A percentile compares a stretch with the other conserved stretches of the same genome.
Evolutionary conservation across 805 yeast genomes (phyloP).

Genomic region (Candida corydali): DNA sequence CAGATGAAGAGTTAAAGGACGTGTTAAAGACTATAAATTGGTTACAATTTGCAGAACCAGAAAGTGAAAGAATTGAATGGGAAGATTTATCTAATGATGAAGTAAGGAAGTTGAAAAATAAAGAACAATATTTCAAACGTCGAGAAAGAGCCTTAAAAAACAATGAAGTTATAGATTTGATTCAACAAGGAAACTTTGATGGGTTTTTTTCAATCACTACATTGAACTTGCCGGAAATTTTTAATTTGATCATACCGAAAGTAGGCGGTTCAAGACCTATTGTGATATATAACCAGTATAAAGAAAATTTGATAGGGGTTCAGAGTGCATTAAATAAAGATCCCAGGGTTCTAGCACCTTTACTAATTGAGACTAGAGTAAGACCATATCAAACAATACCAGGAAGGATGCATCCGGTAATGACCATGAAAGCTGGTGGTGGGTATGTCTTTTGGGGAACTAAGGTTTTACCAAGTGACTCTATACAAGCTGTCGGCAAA

Average conservation of each 20-base stretch:
- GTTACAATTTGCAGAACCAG: slow-evolving; percentile 81
- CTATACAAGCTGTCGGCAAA: slow-evolving; percentile 66
- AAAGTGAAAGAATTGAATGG: slow-evolving; percentile 46
- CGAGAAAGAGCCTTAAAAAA: slow-evolving; percentile 51
- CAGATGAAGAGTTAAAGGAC: slow-evolving; percentile 46
- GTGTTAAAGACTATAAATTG: slow-evolving; percentile 70
- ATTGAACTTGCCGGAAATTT: slow-evolving; percentile 59
- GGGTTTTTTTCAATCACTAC: slow-evolving; percentile 73
- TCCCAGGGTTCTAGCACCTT: slow-evolving; percentile 73
- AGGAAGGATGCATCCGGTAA: slow-evolving; percentile 90
- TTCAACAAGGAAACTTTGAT: slow-evolving; percentile 58
- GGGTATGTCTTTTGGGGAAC: slow-evolving; percentile 82
- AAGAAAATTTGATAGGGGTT: slow-evolving; percentile 72
- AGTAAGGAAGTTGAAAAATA: slow-evolving; percentile 53
- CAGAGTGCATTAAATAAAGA: slow-evolving; percentile 67
- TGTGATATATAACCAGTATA: slow-evolving; percentile 75
- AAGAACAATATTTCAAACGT: slow-evolving; percentile 65
- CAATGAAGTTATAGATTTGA: slow-evolving; percentile 46
- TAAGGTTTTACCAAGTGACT: slow-evolving; percentile 67
- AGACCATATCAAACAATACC: slow-evolving; percentile 89
- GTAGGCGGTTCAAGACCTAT: slow-evolving; percentile 85
- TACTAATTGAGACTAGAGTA: slow-evolving; percentile 75
- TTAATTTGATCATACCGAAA: slow-evolving; percentile 57
- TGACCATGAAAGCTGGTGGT: slow-evolving; percentile 92
- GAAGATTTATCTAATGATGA: slow-evolving; percentile 48